Base-by-base conservation (phyloP, 495 filamentous ascomycete species). In the Lasiosphaeria miniovina region DNA sequence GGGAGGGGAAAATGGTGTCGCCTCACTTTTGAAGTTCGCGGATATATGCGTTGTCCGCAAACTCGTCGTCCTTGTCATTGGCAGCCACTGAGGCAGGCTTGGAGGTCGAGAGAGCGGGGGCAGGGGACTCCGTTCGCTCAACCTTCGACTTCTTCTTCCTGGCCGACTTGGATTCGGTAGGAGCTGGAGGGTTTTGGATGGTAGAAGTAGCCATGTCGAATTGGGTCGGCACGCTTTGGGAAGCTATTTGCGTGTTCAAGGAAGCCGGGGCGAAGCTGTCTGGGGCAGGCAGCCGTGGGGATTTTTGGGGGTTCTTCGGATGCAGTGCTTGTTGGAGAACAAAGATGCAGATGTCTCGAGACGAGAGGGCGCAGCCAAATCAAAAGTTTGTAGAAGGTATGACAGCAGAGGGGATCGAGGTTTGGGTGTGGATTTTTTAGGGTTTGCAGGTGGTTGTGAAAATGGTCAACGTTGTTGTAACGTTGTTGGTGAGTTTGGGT, bases 1-100 rank as follows among this genome's bases (percentile, higher is more conserved):
- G 9, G 7, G 4, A 33, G 3, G 24, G 4, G 9, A 5, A 12
- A 8, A 1, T 56, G 12, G 9, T 8, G 4, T 2, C 3, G 17
- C 10, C 87, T 67, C 72, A 95, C 91, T 93, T 96, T 62, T 91
- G 83, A 17, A 96, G 79, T 66, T 97, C 93, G 69, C 87, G 90
- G 63, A 96, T 78, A 69, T 93, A 90, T 6, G 82, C 77, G 66
- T 81, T 89, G 66, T 96, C 91, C 49, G 79, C 78, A 58, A 68
- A 57, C 51, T 82, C 84, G 52, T 88, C 76, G 46, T 71, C 62
- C 63, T 71, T 59, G 63, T 75, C 72, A 63, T 73, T 65, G 60
- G 63, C 60, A 41, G 71, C 60, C 24, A 71, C 63, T 3, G 76
- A 79, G 17, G 59, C 64, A 46, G 75, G 52, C 67, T 74, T 73